These are phyloP conservation scores for Silybum marianum DNA, from an alignment of 129 eudicot species.

Conservation along the genomic window DNA sequence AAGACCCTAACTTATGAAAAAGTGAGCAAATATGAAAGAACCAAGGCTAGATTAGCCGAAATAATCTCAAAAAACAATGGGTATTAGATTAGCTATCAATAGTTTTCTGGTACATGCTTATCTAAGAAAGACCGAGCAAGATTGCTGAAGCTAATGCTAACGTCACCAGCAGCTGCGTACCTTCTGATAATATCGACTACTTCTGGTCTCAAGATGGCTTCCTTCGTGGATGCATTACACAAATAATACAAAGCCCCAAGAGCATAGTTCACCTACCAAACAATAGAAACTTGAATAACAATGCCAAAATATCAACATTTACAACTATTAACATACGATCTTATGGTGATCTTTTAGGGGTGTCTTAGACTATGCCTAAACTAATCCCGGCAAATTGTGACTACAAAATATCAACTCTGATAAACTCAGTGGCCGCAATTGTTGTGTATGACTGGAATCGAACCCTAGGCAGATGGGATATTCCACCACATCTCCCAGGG, in stretches of 20 bases:
- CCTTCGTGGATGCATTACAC: constrained; percentile 54
- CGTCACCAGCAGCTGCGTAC: constrained; percentile 65
- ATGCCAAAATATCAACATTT: background rate
- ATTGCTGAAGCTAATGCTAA: constrained; percentile 65
- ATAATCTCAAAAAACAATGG: background rate
- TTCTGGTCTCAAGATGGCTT: constrained; percentile 62
- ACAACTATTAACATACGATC: background rate
- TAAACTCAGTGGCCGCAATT: too few species aligned
- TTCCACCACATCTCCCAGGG: too few species aligned
- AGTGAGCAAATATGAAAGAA: too few species aligned
- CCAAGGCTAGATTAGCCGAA: background rate
- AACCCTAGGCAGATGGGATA: too few species aligned
- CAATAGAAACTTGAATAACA: background rate
- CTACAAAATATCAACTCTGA: too few species aligned
- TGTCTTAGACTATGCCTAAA: too few species aligned
- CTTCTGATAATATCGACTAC: constrained; percentile 61
- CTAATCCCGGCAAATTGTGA: too few species aligned
- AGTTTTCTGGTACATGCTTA: constrained; percentile 43
- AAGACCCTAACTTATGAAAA: too few species aligned
- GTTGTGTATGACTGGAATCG: too few species aligned
- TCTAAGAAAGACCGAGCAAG: constrained; percentile 82
- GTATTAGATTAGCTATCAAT: background rate
- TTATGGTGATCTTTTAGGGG: background rate
- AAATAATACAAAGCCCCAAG: constrained; percentile 78
- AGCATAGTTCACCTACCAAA: constrained; percentile 70